These are phyloP conservation scores for Ceratobasidium sp. DNA, from an alignment of 1,284 basidiomycete genomes.

Conservation along the genomic window DNA sequence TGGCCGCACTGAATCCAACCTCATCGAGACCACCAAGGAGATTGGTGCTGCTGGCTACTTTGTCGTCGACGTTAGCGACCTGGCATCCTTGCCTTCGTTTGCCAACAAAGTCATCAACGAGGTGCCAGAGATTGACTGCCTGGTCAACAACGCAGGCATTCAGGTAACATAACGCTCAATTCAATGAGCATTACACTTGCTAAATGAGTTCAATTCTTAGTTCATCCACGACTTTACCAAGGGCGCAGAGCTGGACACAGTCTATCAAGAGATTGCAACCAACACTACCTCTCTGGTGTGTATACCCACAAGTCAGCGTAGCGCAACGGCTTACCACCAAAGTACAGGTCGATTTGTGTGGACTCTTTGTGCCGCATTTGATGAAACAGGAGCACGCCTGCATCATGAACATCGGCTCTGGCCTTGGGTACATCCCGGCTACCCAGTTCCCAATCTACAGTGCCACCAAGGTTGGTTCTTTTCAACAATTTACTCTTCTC, in stretches of 20 bases:
- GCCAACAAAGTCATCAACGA: constrained; percentile 53
- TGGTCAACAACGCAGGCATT: constrained; percentile 58
- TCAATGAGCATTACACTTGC: neutral
- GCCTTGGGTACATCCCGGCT: constrained; percentile 5
- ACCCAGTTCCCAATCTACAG: constrained; percentile 17
- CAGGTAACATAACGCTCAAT: constrained; percentile 47
- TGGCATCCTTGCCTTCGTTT: constrained; percentile 52
- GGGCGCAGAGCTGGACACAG: neutral
- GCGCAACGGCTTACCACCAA: neutral
- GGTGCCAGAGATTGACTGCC: constrained; percentile 57
- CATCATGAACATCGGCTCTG: constrained; percentile 21
- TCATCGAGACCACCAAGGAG: constrained; percentile 52
- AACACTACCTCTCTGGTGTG: constrained; percentile 6
- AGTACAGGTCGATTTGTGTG: constrained; percentile 23
- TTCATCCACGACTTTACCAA: neutral
- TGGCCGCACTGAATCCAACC: constrained; percentile 55
- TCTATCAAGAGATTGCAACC: constrained; percentile 9
- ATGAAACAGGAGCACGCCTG: constrained; percentile 1
- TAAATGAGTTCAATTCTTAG: neutral
- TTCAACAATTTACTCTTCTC: too few species aligned
- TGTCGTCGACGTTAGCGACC: constrained; percentile 55
- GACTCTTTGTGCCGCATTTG: constrained; percentile 13
- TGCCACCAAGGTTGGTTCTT: constrained; percentile 11
- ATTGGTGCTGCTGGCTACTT: constrained; percentile 54
- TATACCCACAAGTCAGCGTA: neutral